Percentiles rank a stretch among this genome's conserved stretches.
Conservation (phyloP, 2,329 filamentous ascomycete genomes). For the Daldinia eschscholtzii region DNA sequence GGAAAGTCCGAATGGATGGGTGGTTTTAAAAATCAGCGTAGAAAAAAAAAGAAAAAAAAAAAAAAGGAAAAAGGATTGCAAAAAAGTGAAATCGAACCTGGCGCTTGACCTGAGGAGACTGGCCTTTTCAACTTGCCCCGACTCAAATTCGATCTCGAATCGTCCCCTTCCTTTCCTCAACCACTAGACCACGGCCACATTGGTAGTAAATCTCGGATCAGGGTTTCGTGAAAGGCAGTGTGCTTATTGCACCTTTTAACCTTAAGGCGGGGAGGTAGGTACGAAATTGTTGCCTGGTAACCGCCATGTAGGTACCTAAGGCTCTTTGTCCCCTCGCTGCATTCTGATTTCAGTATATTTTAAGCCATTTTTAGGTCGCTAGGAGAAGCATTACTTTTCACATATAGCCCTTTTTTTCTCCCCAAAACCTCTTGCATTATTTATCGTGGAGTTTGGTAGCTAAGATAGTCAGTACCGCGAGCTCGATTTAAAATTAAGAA, state of each 20-base stretch:
- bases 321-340: no score
- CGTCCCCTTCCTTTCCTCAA: not conserved
- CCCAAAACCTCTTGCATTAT: no score
- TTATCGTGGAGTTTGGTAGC: no score
- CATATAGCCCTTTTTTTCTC: no score
- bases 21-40: no score
- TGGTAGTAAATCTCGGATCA: not conserved
- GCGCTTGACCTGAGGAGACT: not conserved
- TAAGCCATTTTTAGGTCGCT: no score
- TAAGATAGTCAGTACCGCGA: no score
- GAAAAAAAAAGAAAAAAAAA: not conserved
- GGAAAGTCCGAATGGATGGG: no score
- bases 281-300: not conserved
- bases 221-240: not conserved
- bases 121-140: not conserved
- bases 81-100: not conserved
- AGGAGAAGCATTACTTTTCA: no score
- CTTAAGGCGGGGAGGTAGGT: not conserved
- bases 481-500: no score
- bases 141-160: not conserved
- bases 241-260: not conserved
- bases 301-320: not conserved
- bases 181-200: slow-evolving; percentile 3
- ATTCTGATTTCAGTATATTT: no score
- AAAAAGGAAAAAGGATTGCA: not conserved